Base-by-base conservation (phyloP, 495 filamentous ascomycete genomes). In the Apodospora peruviana region DNA sequence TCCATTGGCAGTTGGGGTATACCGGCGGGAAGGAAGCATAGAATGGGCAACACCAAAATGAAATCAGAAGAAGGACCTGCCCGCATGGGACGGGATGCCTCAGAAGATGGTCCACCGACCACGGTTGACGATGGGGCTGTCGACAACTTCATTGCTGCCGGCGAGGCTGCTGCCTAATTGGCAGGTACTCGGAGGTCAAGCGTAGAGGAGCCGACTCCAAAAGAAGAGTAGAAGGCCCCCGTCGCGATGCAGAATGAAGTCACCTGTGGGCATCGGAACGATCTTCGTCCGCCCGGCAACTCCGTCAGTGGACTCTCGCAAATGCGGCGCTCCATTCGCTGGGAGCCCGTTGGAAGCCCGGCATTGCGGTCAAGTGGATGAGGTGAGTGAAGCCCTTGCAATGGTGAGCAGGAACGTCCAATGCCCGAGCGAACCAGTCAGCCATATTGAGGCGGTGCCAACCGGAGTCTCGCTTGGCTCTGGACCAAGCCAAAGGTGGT, bases 401-500 rank as follows among this genome's bases (percentile, higher is more conserved):
- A 22, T 21, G 10, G 39, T 41, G 27, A 32, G 27, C 27, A 32
- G 27, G 27, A 32, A 32, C 7, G 27, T 32, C 27, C 27, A 32
- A 32, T 32, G 27, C 27, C 37, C 11, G 37, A 40, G 29, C 35
- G 43, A 43, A 22, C 4, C 36, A 40, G 45, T 40, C 45, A 48
- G 45, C 45, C 45, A 40, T 48, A 18, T 40, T n/a, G 45, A 40
- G 45, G 45, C 45, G 36, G 45, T 48, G 45, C 45, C 22, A 34
- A 29, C 42, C 40, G 17, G 40, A 18, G 40, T 11, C 16, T 12
- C 36, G 36, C 16, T 38, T 17, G 16, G 7, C 16, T 38, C 7
- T 7, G 27, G 27, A 12, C 27, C 27, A 32, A 32, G 27, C 12
- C 12, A 12, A 32, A 7, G 27, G 27, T 5, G 5, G 36, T 38